phyloP scores from a whole-genome alignment of 768 basidiomycete genomes.

The Xerocomus potaroensis region DNA sequence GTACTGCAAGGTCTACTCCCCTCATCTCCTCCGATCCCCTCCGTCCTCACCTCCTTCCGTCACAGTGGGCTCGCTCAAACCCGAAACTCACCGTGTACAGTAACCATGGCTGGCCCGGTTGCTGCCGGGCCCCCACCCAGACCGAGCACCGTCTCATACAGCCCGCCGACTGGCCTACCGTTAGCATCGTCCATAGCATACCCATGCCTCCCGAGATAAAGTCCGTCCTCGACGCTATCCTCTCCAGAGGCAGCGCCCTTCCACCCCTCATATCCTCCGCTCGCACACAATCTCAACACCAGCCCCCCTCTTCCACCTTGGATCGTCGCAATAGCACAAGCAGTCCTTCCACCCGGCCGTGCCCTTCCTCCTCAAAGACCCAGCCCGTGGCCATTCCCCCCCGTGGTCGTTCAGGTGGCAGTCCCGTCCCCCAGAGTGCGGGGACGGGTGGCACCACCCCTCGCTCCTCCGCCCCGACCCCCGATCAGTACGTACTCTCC shows the following conservation, averaged over 20 bases:
- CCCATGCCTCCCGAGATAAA: slow-evolving; percentile 72
- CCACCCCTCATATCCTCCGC: slow-evolving; percentile 26
- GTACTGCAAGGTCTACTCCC: slow-evolving; percentile 71
- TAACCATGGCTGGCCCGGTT: slow-evolving; percentile 85
- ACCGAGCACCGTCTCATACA: slow-evolving; percentile 61
- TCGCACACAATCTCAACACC: slow-evolving; percentile 33
- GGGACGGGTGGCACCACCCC: slow-evolving; percentile 26
- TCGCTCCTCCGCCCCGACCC: slow-evolving; percentile 31
- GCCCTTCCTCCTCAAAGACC: slow-evolving; percentile 39
- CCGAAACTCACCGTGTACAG: slow-evolving; percentile 54
- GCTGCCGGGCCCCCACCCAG: slow-evolving; percentile 70
- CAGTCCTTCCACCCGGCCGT: slow-evolving; percentile 21
- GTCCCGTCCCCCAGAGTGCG: slow-evolving; percentile 37
- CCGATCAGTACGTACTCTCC: slow-evolving; percentile 40
- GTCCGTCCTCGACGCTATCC: slow-evolving; percentile 55
- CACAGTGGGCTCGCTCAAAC: slow-evolving; percentile 67
- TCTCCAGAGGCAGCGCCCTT: slow-evolving; percentile 36
- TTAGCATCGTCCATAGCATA: slow-evolving; percentile 69
- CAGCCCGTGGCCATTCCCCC: slow-evolving; percentile 32
- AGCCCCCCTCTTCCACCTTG: slow-evolving; percentile 27
- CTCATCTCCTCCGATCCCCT: slow-evolving; percentile 15
- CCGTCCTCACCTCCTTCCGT: slow-evolving; percentile 24
- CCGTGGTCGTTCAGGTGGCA: slow-evolving; percentile 51
- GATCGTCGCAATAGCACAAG: slow-evolving; percentile 48
- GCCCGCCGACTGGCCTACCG: slow-evolving; percentile 76